These are phyloP conservation scores for Lactifluus volemus DNA, from an alignment of 768 basidiomycete species.

Conservation along the genomic window DNA sequence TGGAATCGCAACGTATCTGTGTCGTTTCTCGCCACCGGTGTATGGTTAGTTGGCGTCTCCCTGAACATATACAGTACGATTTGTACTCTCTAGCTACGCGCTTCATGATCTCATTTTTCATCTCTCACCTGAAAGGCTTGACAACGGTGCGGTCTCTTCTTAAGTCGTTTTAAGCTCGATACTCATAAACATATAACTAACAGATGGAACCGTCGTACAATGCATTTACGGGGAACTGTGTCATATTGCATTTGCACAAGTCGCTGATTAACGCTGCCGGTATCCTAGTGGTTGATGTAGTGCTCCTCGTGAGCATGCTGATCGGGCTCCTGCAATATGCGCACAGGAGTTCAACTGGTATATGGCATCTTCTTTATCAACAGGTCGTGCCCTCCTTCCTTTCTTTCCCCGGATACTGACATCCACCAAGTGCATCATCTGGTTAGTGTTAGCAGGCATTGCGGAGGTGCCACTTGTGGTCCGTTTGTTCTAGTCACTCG, in stretches of 20 bases:
- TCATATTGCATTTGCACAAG: neutral
- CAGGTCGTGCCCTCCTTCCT: neutral
- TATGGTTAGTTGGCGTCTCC: neutral
- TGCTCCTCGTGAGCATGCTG: neutral
- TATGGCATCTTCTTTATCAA: conserved; percentile 3
- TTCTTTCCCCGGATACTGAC: no score
- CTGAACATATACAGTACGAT: neutral
- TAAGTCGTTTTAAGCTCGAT: no score
- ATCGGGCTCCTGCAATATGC: neutral
- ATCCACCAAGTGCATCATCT: no score
- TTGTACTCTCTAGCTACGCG: neutral
- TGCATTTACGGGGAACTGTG: neutral
- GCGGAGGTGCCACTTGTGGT: no score
- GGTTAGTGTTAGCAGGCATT: no score
- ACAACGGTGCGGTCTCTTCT: neutral
- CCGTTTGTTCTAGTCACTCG: no score
- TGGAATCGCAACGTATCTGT: neutral
- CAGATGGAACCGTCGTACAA: neutral
- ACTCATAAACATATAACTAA: neutral
- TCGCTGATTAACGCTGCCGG: neutral
- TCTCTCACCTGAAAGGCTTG: neutral
- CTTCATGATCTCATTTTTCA: neutral
- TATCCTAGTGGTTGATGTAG: neutral
- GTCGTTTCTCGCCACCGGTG: neutral
- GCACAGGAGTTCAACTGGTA: neutral